Conservation (phyloP, 176 grass and related monocot genomes). For the Echinochloa phyllopogon region DNA sequence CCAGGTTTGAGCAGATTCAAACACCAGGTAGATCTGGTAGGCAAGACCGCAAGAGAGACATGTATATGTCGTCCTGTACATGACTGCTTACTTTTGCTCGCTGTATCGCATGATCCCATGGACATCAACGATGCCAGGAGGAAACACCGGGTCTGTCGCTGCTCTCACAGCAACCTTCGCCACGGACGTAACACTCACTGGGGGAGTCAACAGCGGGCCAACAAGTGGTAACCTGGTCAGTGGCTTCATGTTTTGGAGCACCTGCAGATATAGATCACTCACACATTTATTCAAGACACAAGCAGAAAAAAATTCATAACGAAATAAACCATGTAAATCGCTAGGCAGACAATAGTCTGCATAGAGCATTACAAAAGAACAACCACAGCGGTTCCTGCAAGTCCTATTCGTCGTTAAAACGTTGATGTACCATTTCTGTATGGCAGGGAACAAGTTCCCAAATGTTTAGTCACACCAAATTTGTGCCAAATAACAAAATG, state of each 20-base stretch:
- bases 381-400: not conserved
- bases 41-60: too few relatives aligned
- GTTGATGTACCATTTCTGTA: not conserved
- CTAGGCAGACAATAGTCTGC: not conserved
- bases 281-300: not conserved
- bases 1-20: not conserved
- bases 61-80: not conserved
- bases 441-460: not conserved
- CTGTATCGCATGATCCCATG: constrained; percentile 79
- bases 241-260: constrained; percentile 70
- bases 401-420: not conserved
- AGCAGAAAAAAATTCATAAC: not conserved
- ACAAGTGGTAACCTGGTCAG: constrained; percentile 71
- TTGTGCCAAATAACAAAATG: not conserved
- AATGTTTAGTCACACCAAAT: not conserved
- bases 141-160: constrained; percentile 81
- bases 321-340: not conserved
- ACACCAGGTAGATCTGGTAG: not conserved
- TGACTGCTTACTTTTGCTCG: constrained; percentile 62
- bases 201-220: constrained; percentile 79
- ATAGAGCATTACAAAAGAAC: constrained; percentile 14
- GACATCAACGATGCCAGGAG: constrained; percentile 84
- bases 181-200: constrained; percentile 68
- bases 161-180: constrained; percentile 82
- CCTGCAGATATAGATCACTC: constrained; percentile 45